Conservation (phyloP, 306 rosid genomes). For the Dicorynia guianensis region DNA sequence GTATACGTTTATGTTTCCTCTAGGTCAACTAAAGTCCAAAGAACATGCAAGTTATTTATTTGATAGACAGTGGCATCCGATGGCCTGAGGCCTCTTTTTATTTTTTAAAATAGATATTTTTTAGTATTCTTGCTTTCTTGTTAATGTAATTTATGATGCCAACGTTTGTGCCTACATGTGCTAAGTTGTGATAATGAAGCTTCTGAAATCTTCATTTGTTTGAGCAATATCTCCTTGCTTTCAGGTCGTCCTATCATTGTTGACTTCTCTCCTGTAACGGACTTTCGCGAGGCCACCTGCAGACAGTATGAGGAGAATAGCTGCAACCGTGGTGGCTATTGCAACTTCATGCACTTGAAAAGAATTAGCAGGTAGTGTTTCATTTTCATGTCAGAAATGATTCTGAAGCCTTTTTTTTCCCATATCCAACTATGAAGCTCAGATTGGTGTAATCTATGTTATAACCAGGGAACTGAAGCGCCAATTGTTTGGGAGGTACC, state of each 20-base stretch:
- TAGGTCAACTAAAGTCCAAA: too few relatives aligned
- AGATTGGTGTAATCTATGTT: not conserved
- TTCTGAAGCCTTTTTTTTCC: not conserved
- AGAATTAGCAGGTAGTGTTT: conserved; percentile 63
- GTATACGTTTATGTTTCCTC: too few relatives aligned
- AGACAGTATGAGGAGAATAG: conserved; percentile 80
- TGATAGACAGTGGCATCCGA: too few relatives aligned
- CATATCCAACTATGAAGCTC: not conserved
- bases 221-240: not conserved
- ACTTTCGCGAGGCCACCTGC: conserved; percentile 78
- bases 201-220: not conserved
- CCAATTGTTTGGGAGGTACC: conserved; percentile 61
- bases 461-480: conserved; percentile 69
- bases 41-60: too few relatives aligned
- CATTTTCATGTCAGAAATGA: not conserved
- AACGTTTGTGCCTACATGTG: not conserved
- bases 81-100: too few relatives aligned
- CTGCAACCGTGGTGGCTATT: conserved; percentile 79
- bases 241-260: conserved; percentile 82
- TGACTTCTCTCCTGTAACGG: conserved; percentile 76
- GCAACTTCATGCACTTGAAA: conserved; percentile 81
- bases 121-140: not conserved
- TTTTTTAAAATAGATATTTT: too few relatives aligned
- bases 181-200: not conserved
- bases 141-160: not conserved